Conservation (phyloP, 805 yeast genomes). For the Barnettozyma populi region DNA sequence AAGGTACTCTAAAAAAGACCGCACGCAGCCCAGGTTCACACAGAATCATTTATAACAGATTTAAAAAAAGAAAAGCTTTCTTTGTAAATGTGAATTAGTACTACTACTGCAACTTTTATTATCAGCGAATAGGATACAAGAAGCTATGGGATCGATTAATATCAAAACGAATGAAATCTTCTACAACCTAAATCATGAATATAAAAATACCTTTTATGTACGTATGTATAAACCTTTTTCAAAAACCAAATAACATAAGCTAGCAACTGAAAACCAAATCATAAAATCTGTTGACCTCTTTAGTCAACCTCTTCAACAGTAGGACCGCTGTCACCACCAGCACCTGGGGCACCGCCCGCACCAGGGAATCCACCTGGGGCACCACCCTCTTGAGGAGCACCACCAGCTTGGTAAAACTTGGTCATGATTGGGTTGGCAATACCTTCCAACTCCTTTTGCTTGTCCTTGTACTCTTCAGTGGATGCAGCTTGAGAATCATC, state of each 20-base stretch:
- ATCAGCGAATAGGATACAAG: no score
- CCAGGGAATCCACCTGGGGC: constrained; percentile 62
- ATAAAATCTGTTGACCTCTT: constrained; percentile 10
- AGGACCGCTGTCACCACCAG: constrained; percentile 51
- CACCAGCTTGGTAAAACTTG: constrained; percentile 88
- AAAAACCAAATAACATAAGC: not conserved
- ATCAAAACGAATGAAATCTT: no score
- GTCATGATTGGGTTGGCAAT: constrained; percentile 96
- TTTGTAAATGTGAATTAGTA: no score
- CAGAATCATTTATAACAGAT: no score
- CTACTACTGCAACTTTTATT: no score
- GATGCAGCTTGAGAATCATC: constrained; percentile 90
- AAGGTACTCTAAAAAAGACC: no score
- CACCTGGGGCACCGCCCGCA: constrained; percentile 53
- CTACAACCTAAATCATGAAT: no score
- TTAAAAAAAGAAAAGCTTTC: no score
- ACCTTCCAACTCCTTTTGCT: constrained; percentile 95
- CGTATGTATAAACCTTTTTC: not conserved
- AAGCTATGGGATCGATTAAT: no score
- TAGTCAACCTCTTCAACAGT: constrained; percentile 82
- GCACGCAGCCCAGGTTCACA: no score
- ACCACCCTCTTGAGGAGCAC: constrained; percentile 70
- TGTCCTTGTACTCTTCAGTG: constrained; percentile 86
- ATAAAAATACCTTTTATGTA: not conserved
- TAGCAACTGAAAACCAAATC: not conserved